Conservation (phyloP, 2,329 filamentous ascomycete species). For the Penicillium occitanis region DNA sequence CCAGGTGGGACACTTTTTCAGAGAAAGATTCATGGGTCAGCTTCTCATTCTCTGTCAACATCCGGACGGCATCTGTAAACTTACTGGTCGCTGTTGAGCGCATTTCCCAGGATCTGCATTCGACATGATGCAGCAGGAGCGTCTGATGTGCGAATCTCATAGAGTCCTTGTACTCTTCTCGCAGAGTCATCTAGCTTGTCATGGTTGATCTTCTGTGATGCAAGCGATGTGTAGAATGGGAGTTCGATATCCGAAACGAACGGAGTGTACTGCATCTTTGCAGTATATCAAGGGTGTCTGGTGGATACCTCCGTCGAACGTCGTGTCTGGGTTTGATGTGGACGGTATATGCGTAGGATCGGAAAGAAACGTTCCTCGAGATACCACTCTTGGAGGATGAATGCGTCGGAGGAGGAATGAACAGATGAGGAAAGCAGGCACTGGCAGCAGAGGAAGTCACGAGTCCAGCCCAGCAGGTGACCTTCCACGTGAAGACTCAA, state of each 20-base stretch:
- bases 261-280: slow-evolving; percentile 70
- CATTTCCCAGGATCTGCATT: slow-evolving; percentile 87
- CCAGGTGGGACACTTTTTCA: slow-evolving; percentile 62
- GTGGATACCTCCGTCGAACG: neutral
- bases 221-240: slow-evolving; percentile 91
- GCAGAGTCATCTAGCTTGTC: slow-evolving; percentile 95
- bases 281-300: neutral
- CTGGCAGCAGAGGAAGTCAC: slow-evolving; percentile 15
- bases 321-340: neutral
- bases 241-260: slow-evolving; percentile 94
- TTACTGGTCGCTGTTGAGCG: slow-evolving; percentile 79
- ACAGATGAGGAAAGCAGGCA: slow-evolving; percentile 2
- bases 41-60: neutral
- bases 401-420: neutral
- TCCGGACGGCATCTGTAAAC: slow-evolving; percentile 31
- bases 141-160: slow-evolving; percentile 75
- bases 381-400: neutral
- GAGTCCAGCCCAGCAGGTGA: slow-evolving; percentile 8
- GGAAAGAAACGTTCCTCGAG: neutral
- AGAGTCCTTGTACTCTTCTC: slow-evolving; percentile 79
- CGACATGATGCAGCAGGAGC: slow-evolving; percentile 74
- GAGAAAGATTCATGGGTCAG: slow-evolving; percentile 14
- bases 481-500: neutral
- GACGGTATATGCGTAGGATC: neutral
- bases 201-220: slow-evolving; percentile 90